Evolutionary conservation across 202 grass and related monocot species (phyloP).

Genomic region (Elaeis oleifera): DNA sequence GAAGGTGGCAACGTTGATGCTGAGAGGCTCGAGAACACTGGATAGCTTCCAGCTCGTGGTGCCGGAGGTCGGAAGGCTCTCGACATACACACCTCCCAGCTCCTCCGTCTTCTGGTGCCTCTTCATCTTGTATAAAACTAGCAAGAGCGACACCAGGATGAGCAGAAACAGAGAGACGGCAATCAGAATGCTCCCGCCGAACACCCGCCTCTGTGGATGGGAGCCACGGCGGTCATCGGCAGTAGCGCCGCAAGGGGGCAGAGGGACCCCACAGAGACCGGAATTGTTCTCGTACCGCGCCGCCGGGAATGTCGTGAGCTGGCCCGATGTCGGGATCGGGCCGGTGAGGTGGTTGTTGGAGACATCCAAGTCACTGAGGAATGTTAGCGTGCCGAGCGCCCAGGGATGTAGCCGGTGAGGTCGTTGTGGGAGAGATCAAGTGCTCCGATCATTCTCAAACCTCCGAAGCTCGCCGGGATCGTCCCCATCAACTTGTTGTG

Average conservation of each 20-base stretch:
- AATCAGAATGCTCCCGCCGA: constrained; percentile 55
- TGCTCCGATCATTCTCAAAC: background rate
- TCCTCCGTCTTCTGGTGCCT: constrained; percentile 54
- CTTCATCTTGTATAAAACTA: constrained; percentile 64
- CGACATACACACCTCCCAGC: constrained; percentile 41
- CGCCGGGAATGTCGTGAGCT: constrained; percentile 68
- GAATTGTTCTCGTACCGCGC: constrained; percentile 72
- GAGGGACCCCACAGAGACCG: constrained; percentile 75
- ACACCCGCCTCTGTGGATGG: constrained; percentile 27
- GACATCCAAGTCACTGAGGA: constrained; percentile 9
- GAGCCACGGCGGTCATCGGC: background rate
- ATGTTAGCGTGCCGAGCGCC: constrained; percentile 14
- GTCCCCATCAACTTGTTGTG: background rate
- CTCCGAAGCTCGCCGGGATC: constrained; percentile 6
- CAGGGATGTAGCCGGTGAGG: constrained; percentile 4
- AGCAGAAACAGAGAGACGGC: constrained; percentile 53
- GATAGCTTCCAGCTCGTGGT: constrained; percentile 81
- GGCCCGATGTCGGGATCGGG: constrained; percentile 58
- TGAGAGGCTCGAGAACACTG: constrained; percentile 60
- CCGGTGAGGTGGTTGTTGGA: constrained; percentile 9
- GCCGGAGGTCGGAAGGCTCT: constrained; percentile 65
- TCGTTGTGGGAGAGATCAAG: constrained; percentile 1
- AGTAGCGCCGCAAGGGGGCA: constrained; percentile 42
- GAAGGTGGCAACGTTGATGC: constrained; percentile 13
- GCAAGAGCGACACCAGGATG: constrained; percentile 44